These are phyloP conservation scores for Pestalotiopsis sp. DNA, from an alignment of 2,329 filamentous ascomycete genomes.

Conservation along the genomic window DNA sequence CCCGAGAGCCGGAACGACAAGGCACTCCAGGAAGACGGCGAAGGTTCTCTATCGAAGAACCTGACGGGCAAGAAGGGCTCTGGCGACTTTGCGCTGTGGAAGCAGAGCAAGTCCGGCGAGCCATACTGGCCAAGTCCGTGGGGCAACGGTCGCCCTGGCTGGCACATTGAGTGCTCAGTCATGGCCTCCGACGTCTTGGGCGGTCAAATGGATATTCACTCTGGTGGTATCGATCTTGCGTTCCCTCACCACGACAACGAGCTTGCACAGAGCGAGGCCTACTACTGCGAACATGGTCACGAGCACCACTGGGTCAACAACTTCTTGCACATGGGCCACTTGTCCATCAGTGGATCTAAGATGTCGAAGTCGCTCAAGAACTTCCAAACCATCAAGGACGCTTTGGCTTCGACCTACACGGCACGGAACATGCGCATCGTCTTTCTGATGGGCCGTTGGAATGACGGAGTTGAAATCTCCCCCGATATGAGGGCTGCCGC, in stretches of 20 bases:
- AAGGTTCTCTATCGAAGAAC: constrained; percentile 74
- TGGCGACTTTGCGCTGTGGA: constrained; percentile 93
- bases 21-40: constrained; percentile 82
- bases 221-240: constrained; percentile 85
- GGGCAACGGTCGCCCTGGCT: constrained; percentile 86
- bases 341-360: constrained; percentile 87
- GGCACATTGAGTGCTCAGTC: constrained; percentile 96
- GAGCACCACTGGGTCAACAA: constrained; percentile 88
- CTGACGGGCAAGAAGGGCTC: constrained; percentile 70
- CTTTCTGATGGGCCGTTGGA: constrained; percentile 87
- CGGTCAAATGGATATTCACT: constrained; percentile 86
- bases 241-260: constrained; percentile 93
- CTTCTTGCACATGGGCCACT: constrained; percentile 93
- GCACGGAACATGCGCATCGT: constrained; percentile 80
- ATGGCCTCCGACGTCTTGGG: constrained; percentile 94
- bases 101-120: constrained; percentile 88
- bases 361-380: constrained; percentile 98
- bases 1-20: constrained; percentile 87
- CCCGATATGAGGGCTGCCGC: constrained; percentile 77
- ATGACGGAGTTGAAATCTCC: constrained; percentile 88
- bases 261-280: constrained; percentile 77
- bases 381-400: constrained; percentile 90
- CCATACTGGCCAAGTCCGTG: constrained; percentile 88
- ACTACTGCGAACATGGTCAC: constrained; percentile 55
- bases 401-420: constrained; percentile 71